A percentile compares a stretch with the other conserved stretches of the same genome.
These are phyloP conservation scores for Colletotrichum cuscutae DNA, from an alignment of 2,329 filamentous ascomycete genomes.

Conservation along the genomic window DNA sequence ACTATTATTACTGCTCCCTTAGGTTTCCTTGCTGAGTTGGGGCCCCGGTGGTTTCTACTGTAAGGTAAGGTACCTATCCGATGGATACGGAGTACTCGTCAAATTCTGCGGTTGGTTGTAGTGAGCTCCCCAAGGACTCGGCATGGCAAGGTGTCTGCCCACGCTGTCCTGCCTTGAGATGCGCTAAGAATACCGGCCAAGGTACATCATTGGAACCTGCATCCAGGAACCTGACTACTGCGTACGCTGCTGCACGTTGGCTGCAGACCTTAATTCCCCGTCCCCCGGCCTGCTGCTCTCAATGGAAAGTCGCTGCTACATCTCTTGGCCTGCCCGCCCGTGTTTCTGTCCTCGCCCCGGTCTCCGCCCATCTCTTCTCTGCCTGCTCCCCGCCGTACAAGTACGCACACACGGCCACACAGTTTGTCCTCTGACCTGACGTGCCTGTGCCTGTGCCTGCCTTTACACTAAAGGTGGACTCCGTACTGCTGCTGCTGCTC, in stretches of 20 bases:
- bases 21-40: background rate
- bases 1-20: background rate
- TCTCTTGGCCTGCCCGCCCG: background rate
- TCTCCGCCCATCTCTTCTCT: background rate
- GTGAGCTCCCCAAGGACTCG: background rate
- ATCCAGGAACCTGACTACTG: background rate
- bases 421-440: background rate
- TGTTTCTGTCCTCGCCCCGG: background rate
- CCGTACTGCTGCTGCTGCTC: background rate
- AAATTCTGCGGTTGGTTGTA: background rate
- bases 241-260: background rate
- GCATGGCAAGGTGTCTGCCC: too few relatives aligned
- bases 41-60: background rate
- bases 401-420: background rate
- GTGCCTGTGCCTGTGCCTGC: background rate
- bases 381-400: background rate
- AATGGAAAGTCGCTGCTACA: background rate
- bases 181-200: background rate
- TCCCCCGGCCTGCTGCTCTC: background rate
- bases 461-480: too few relatives aligned
- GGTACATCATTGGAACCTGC: background rate
- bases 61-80: too few relatives aligned
- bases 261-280: constrained; percentile 22
- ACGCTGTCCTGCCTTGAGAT: background rate
- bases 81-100: background rate